Evolutionary conservation across 352 stramenopile species (phyloP).

Genomic region (Globisporangium viniferum): DNA sequence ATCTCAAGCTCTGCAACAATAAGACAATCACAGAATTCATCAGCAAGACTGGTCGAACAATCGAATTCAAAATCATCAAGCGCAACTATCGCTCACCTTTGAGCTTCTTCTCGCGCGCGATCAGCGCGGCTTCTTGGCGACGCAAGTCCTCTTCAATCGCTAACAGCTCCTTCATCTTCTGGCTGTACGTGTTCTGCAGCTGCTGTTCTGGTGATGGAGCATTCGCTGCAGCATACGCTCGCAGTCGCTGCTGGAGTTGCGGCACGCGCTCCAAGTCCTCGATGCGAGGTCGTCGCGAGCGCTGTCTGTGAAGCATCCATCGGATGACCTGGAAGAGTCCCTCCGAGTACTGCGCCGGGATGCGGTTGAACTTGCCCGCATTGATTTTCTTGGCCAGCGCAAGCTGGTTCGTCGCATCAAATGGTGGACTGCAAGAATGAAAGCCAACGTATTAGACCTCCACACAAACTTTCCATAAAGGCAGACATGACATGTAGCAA

Average conservation of each 20-base stretch:
- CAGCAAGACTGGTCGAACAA: not conserved
- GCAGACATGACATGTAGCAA: not conserved
- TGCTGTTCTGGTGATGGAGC: conserved; percentile 56
- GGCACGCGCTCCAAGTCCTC: conserved; percentile 84
- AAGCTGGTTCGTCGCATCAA: conserved; percentile 91
- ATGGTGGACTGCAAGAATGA: conserved; percentile 60
- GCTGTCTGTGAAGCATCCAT: conserved; percentile 88
- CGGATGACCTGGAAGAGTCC: conserved; percentile 88
- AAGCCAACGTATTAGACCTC: not conserved
- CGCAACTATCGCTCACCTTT: conserved; percentile 42
- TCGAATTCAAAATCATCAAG: not conserved
- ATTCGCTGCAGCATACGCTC: conserved; percentile 68
- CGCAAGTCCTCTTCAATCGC: conserved; percentile 82
- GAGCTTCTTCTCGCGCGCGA: conserved; percentile 82
- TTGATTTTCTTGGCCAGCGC: conserved; percentile 94
- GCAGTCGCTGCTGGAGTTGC: conserved; percentile 76
- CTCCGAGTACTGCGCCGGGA: conserved; percentile 89
- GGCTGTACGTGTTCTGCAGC: conserved; percentile 76
- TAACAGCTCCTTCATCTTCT: conserved; percentile 87
- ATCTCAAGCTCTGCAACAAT: conserved; percentile 55
- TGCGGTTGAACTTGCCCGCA: conserved; percentile 87
- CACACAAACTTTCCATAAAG: not conserved
- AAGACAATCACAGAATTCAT: not conserved
- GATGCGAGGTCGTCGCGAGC: conserved; percentile 76
- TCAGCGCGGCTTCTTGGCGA: conserved; percentile 80